Evolutionary conservation across 139 green algal genomes (phyloP).

Genomic region (Pycnococcus provasolii): DNA sequence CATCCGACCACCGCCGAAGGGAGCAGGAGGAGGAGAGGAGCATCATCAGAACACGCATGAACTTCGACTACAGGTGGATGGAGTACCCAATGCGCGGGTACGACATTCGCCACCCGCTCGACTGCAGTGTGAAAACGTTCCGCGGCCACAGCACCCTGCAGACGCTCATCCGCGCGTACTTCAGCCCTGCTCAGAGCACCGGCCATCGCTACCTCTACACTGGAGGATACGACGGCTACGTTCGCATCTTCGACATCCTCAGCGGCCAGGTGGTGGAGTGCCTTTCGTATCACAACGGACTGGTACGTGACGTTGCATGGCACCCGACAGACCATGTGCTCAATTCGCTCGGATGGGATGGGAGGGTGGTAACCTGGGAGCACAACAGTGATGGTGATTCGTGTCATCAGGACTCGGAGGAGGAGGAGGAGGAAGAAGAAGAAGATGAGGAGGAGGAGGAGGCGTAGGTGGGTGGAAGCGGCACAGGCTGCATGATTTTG

Average conservation of each 20-base stretch:
- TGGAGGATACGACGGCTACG: slow-evolving; percentile 50
- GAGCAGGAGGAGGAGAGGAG: neutral
- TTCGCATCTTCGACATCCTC: slow-evolving; percentile 73
- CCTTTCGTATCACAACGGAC: neutral
- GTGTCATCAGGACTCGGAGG: too few species aligned
- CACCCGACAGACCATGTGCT: neutral
- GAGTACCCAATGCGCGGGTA: slow-evolving; percentile 56
- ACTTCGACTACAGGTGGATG: slow-evolving; percentile 77
- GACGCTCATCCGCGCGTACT: slow-evolving; percentile 87
- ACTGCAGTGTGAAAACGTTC: slow-evolving; percentile 73
- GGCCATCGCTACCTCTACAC: slow-evolving; percentile 85
- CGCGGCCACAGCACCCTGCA: slow-evolving; percentile 69
- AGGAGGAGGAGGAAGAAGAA: too few species aligned
- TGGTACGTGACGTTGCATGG: slow-evolving; percentile 7
- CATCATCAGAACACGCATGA: neutral
- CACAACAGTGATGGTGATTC: too few species aligned
- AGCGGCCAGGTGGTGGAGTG: slow-evolving; percentile 44
- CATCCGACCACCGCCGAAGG: neutral
- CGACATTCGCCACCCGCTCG: slow-evolving; percentile 64
- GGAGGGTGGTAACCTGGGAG: too few species aligned
- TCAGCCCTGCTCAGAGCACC: slow-evolving; percentile 49
- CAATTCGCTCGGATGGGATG: too few species aligned
- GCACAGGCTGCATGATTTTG: too few species aligned
- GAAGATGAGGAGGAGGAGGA: too few species aligned
- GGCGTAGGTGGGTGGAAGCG: too few species aligned